These are phyloP conservation scores for Stylosanthes scabra DNA, from an alignment of 331 rosid species.

Conservation along the genomic window DNA sequence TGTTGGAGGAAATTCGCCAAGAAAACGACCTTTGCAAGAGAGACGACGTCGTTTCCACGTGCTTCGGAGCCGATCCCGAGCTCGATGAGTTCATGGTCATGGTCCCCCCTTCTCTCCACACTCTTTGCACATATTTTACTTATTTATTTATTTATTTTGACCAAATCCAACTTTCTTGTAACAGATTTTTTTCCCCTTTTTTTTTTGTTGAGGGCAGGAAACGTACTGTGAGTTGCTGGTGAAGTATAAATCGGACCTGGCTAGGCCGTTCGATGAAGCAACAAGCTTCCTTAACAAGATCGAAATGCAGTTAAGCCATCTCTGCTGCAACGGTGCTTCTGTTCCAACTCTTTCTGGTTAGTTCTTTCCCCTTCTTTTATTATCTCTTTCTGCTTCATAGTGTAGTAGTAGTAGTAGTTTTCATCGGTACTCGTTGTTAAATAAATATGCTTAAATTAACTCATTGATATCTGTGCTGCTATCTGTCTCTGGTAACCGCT, in stretches of 20 bases:
- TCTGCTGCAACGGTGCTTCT: constrained; percentile 65
- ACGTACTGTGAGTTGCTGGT: constrained; percentile 81
- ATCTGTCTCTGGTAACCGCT: background rate
- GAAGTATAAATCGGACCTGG: constrained; percentile 82
- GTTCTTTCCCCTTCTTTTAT: constrained; percentile 37
- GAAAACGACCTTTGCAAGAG: constrained; percentile 66
- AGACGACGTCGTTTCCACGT: constrained; percentile 80
- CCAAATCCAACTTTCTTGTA: constrained; percentile 29
- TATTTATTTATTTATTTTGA: background rate
- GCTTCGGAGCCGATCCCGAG: constrained; percentile 97
- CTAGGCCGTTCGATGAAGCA: constrained; percentile 91
- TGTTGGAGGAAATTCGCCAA: constrained; percentile 81
- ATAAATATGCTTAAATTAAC: no score
- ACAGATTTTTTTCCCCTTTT: background rate
- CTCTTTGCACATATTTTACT: background rate
- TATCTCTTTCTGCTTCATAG: constrained; percentile 4
- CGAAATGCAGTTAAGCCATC: constrained; percentile 74
- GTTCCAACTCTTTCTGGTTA: constrained; percentile 67
- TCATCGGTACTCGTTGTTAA: constrained; percentile 33
- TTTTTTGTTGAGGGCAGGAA: constrained; percentile 53
- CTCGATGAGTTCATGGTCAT: constrained; percentile 96
- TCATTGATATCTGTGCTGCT: constrained; percentile 41
- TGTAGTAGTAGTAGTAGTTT: background rate
- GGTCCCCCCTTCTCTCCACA: constrained; percentile 6
- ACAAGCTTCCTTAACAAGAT: constrained; percentile 79